These are phyloP conservation scores for Sanghuangporus weigelae DNA, from an alignment of 1,284 basidiomycete species.

Conservation along the genomic window DNA sequence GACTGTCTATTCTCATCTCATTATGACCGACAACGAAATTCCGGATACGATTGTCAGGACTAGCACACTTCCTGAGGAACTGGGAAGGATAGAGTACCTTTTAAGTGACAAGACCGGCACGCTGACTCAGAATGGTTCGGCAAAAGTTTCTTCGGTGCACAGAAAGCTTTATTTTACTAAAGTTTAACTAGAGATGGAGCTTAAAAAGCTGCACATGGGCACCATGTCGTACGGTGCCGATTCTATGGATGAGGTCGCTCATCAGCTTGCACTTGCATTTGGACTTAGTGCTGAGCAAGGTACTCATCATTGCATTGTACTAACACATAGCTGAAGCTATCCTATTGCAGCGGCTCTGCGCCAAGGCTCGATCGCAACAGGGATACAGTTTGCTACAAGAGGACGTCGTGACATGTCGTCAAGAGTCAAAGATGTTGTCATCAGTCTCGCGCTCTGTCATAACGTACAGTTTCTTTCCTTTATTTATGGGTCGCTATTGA, in stretches of 20 bases:
- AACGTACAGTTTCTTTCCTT: conserved; percentile 51
- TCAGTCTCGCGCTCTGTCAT: conserved; percentile 93
- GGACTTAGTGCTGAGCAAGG: conserved; percentile 51
- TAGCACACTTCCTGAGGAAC: conserved; percentile 93
- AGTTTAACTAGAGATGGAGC: conserved; percentile 85
- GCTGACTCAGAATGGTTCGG: conserved; percentile 89
- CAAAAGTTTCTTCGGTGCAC: neutral
- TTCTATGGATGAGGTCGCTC: conserved; percentile 96
- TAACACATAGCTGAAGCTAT: conserved; percentile 4
- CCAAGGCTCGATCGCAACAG: conserved; percentile 56
- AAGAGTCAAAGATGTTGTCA: conserved; percentile 89
- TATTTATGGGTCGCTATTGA: neutral
- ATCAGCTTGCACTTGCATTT: conserved; percentile 81
- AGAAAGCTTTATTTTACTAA: neutral
- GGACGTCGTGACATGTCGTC: conserved; percentile 94
- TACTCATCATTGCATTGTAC: conserved; percentile 21
- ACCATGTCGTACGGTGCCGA: conserved; percentile 97
- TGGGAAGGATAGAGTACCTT: conserved; percentile 94
- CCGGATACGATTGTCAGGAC: conserved; percentile 95
- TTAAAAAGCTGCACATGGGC: conserved; percentile 98
- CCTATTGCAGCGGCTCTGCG: conserved; percentile 34
- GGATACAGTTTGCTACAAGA: conserved; percentile 73
- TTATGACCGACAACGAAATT: conserved; percentile 91
- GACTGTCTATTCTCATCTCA: conserved; percentile 94
- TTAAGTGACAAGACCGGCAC: conserved; percentile 98